phyloP scores from a whole-genome alignment of 495 filamentous ascomycete species.

The Rhizodiscina lignyota region DNA sequence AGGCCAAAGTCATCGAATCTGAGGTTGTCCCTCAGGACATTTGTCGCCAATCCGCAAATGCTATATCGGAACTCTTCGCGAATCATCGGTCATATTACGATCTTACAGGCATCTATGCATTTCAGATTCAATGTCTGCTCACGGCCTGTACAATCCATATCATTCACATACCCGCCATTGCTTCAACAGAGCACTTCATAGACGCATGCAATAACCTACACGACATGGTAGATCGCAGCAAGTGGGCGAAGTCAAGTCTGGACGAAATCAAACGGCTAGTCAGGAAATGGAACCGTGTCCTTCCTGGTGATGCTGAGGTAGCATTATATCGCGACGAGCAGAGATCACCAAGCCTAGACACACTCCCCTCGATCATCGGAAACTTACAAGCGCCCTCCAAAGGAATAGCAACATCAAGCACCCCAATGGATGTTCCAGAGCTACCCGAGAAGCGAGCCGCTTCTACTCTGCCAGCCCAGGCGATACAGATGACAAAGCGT shows the following conservation, averaged over 20 bases:
- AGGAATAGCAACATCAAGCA: no score
- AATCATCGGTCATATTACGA: slow-evolving; percentile 17
- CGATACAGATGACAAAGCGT: no score
- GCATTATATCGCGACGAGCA: no score
- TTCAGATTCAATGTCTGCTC: slow-evolving; percentile 17
- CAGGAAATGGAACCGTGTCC: slow-evolving; percentile 14
- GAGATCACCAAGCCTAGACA: no score
- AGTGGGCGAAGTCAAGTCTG: slow-evolving; percentile 9
- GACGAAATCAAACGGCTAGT: slow-evolving; percentile 13
- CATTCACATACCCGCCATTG: slow-evolving; percentile 11
- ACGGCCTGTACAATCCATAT: slow-evolving; percentile 23
- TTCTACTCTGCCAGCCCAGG: no score
- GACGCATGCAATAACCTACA: slow-evolving; percentile 13
- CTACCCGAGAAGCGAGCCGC: no score
- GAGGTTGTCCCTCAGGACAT: slow-evolving; percentile 17
- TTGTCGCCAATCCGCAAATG: slow-evolving; percentile 16
- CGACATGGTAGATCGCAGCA: slow-evolving; percentile 8
- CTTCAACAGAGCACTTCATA: slow-evolving; percentile 7
- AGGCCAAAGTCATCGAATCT: slow-evolving; percentile 13
- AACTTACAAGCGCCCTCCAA: no score
- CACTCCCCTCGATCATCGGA: no score
- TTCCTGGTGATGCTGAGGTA: slow-evolving; percentile 13
- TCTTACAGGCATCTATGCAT: slow-evolving; percentile 10
- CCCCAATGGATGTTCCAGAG: no score
- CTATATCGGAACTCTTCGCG: slow-evolving; percentile 13